A percentile compares a stretch with the other conserved stretches of the same genome.
Evolutionary conservation across 495 filamentous ascomycete genomes (phyloP).

Genomic region (Podospora bellae-mahoneyi): DNA sequence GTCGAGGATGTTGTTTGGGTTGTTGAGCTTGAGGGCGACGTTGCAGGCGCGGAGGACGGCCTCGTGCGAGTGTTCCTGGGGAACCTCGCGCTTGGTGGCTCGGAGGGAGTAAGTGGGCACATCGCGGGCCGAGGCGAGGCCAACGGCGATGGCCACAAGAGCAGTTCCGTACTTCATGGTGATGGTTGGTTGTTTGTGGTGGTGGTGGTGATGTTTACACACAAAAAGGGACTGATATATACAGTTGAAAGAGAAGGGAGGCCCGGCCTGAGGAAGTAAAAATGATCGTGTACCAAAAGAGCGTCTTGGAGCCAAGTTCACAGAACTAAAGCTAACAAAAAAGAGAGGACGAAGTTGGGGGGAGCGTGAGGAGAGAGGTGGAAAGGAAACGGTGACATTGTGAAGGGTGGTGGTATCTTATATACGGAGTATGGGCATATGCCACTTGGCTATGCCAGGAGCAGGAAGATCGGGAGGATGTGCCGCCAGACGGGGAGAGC

Average conservation of each 20-base stretch:
- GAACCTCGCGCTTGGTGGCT: constrained; percentile 51
- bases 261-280: constrained; percentile 39
- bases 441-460: constrained; percentile 3
- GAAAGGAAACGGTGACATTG: constrained; percentile 13
- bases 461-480: constrained; percentile 19
- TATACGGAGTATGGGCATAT: constrained; percentile 18
- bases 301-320: constrained; percentile 43
- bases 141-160: constrained; percentile 31
- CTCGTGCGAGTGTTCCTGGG: constrained; percentile 64
- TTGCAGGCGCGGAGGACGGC: constrained; percentile 48
- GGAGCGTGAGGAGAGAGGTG: constrained; percentile 32
- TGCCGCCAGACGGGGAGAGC: constrained; percentile 28
- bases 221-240: constrained; percentile 15
- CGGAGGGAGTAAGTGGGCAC: constrained; percentile 33
- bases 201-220: constrained; percentile 19
- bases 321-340: constrained; percentile 42
- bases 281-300: constrained; percentile 32
- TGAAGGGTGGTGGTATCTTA: constrained; percentile 15
- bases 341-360: constrained; percentile 38
- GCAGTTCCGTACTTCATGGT: constrained; percentile 47
- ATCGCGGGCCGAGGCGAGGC: constrained; percentile 34
- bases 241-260: constrained; percentile 25
- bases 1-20: constrained; percentile 57
- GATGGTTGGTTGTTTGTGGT: constrained; percentile 39
- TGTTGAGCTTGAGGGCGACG: constrained; percentile 51